phyloP scores from a whole-genome alignment of 805 yeast genomes.

The Yamadazyma philogaea region DNA sequence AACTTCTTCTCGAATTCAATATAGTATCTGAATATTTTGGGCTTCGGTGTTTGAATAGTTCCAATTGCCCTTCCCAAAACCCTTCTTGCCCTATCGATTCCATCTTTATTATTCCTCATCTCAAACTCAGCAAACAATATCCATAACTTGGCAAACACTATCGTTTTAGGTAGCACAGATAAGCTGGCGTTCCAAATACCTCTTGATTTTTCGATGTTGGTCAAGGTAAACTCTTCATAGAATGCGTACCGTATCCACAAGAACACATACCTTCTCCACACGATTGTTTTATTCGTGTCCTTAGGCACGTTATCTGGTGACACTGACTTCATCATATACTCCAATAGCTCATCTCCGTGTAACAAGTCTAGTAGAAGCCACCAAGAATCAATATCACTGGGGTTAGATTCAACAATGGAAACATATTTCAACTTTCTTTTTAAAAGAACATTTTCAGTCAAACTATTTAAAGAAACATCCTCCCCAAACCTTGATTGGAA shows the following conservation, averaged over 20 bases:
- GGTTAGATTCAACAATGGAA: conserved; percentile 40
- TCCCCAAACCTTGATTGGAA: conserved; percentile 69
- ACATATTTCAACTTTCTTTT: conserved; percentile 61
- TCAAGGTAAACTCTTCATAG: conserved; percentile 52
- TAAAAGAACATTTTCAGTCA: conserved; percentile 35
- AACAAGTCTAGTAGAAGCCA: conserved; percentile 65
- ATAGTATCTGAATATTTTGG: conserved; percentile 58
- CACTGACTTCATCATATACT: conserved; percentile 45
- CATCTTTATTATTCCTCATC: conserved; percentile 48
- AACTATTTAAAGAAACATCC: conserved; percentile 51
- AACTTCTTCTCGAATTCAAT: conserved; percentile 62
- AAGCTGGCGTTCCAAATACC: conserved; percentile 49
- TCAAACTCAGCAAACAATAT: conserved; percentile 67
- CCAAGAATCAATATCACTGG: conserved; percentile 75
- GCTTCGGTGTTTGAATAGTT: conserved; percentile 34
- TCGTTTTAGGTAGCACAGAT: conserved; percentile 47
- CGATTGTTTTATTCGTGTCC: conserved; percentile 26
- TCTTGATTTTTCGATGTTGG: conserved; percentile 47
- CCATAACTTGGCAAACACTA: conserved; percentile 78
- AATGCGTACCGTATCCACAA: conserved; percentile 67
- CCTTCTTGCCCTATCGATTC: conserved; percentile 54
- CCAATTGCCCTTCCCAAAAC: conserved; percentile 74
- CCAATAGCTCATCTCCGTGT: conserved; percentile 30
- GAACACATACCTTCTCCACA: conserved; percentile 69
- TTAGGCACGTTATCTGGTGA: conserved; percentile 28